Percentiles rank a stretch among this genome's conserved stretches.
Conservation (phyloP, 768 basidiomycete genomes). For the Pisolithus orientalis region DNA sequence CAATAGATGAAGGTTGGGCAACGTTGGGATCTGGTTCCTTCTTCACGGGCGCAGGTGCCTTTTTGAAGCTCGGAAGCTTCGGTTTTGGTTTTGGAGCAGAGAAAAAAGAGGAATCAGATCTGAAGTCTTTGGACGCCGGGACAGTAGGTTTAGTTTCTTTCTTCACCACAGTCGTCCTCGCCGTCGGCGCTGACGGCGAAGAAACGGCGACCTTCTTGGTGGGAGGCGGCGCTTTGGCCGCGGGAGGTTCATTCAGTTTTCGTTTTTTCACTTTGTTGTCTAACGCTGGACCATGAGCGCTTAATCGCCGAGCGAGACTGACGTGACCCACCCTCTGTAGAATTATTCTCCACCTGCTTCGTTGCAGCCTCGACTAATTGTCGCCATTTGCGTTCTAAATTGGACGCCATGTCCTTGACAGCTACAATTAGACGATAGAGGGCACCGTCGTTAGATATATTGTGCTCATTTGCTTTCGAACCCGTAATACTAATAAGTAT, state of each 20-base stretch:
- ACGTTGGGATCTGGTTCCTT: slow-evolving; percentile 52
- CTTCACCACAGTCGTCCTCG: slow-evolving; percentile 41
- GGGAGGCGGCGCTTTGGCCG: slow-evolving; percentile 46
- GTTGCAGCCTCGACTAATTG: slow-evolving; percentile 49
- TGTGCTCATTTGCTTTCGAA: slow-evolving; percentile 27
- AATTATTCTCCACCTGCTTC: slow-evolving; percentile 37
- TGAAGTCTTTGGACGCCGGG: slow-evolving; percentile 59
- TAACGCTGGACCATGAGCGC: slow-evolving; percentile 24
- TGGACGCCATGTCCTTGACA: slow-evolving; percentile 90
- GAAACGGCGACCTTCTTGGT: slow-evolving; percentile 59
- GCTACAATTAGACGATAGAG: slow-evolving; percentile 48
- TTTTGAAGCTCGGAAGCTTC: slow-evolving; percentile 83
- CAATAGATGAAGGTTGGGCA: slow-evolving; percentile 69
- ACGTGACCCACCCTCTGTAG: slow-evolving; percentile 69
- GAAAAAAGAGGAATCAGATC: slow-evolving; percentile 85
- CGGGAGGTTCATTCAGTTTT: slow-evolving; percentile 50
- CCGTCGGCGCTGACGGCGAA: slow-evolving; percentile 22
- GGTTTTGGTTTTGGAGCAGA: slow-evolving; percentile 81
- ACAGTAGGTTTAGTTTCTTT: slow-evolving; percentile 42
- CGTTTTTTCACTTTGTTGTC: slow-evolving; percentile 69
- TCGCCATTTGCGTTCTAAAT: slow-evolving; percentile 82
- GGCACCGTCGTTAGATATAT: slow-evolving; percentile 64
- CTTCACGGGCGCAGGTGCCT: slow-evolving; percentile 50
- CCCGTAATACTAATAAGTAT: slow-evolving; percentile 25
- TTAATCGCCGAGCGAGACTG: slow-evolving; percentile 30